Evolutionary conservation across 345 rosid genomes (phyloP).

Genomic region (Boechera stricta): DNA sequence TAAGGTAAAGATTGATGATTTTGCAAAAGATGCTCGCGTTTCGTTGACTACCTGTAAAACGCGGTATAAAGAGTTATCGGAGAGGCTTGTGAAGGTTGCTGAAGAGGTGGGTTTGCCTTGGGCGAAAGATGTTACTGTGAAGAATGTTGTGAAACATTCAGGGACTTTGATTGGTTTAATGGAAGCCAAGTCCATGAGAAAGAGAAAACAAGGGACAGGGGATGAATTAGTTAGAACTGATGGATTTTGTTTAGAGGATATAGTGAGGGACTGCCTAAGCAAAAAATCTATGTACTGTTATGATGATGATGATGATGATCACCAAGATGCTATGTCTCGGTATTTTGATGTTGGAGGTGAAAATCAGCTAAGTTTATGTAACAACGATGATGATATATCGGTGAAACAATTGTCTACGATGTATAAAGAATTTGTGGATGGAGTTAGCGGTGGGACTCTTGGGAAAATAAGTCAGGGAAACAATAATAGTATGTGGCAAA

Average conservation of each 20-base stretch:
- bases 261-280: conserved; percentile 56
- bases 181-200: conserved; percentile 73
- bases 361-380: conserved; percentile 32
- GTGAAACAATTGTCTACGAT: conserved; percentile 55
- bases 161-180: conserved; percentile 61
- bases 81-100: conserved; percentile 68
- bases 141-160: conserved; percentile 71
- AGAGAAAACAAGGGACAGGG: conserved; percentile 22
- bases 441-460: conserved; percentile 33
- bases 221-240: conserved; percentile 15
- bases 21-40: conserved; percentile 53
- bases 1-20: conserved; percentile 56
- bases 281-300: conserved; percentile 48
- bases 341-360: conserved; percentile 50
- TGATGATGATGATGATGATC: conserved; percentile 38
- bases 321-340: conserved; percentile 33
- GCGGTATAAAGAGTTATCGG: conserved; percentile 68
- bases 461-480: conserved; percentile 10
- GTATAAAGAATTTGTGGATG: conserved; percentile 50
- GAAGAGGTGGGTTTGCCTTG: conserved; percentile 67
- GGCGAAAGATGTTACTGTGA: conserved; percentile 74
- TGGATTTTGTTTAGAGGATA: conserved; percentile 42
- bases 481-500: not conserved
- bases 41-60: conserved; percentile 51
- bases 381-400: conserved; percentile 49